Evolutionary conservation across 306 rosid species (phyloP), one percentile per base, ranked within the genome.

Genomic region (Acmispon strigosus): DNA sequence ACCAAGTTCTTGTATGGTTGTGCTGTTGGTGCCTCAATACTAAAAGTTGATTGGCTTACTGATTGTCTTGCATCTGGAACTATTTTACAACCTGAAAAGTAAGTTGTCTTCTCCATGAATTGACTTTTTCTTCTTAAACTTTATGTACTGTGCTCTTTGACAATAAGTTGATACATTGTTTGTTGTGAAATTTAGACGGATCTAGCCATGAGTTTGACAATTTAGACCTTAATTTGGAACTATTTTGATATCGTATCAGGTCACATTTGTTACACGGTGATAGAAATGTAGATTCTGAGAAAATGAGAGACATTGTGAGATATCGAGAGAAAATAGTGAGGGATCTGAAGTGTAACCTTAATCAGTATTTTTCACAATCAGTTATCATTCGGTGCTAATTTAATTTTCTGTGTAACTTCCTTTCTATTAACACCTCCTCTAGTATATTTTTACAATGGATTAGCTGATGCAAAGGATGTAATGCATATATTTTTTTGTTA

Each of bases 1-100:
- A 57, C 85, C 34, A 93, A 90, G 76, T 93, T 93, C 77, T 83
- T 93, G 81, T 93, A 86, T 29, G 98, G 96, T 54, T 93, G 98
- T 81, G 91, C 96, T 22, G 91, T 86, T 72, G 89, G 89, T 59
- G 81, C 98, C 44, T 73, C 80, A 16, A 81, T 90, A 75, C 84
- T 92, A 55, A 84, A 86, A 58, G 86, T 78, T 80, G 90, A 84
- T 76, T 88, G 98, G 98, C 84, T 88, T 57, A 59, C 78, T 18
- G 86, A 85, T 78, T 88, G 93, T 70, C 80, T 92, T 76, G 81
- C 87, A 70, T 84, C 90, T 55, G 81, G 88, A 79, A 78, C 75
- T 61, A 75, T 86, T 64, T 52, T 88, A 72, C 83, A 69, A 39
- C 96, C 96, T 48, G 87, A 83, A 79, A 80, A 84, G 98, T 92